Base-by-base conservation (phyloP, 2,329 filamentous ascomycete species). In the Epichloe scottii region DNA sequence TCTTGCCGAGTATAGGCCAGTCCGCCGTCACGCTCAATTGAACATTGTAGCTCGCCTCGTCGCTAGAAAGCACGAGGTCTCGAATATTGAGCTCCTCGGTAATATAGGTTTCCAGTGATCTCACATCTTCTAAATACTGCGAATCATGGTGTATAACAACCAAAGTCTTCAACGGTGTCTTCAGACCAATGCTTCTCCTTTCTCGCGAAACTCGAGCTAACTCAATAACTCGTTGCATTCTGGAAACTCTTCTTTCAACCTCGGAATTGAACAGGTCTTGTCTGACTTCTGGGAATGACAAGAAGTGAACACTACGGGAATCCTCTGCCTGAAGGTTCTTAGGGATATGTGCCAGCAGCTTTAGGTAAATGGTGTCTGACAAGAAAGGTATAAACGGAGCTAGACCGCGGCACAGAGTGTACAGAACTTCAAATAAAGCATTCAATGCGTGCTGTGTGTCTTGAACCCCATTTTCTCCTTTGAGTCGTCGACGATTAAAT, bases 191-290 rank as follows among this genome's bases (percentile, higher is more conserved):
- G 43, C 83, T 82, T 53, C 86, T 82, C 48, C 89, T 82, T 67
- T 97, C 93, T 66, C 93, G 80, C 48, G 88, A 90, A 48, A 91
- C 81, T 63, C 93, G 81, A 45, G 82, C 88, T 55, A 97, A 78
- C 62, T 97, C 89, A 65, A 98, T 96, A 63, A 97, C 89, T 58
- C 84, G 86, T 68, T 97, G 91, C 93, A 98, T 97, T 46, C 89
- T 82, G 55, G 79, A 77, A 12, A 97, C 89, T 57, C 87, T 81
- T 55, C 93, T 81, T 71, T 97, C 91, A 43, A 97, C 84, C 21
- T 81, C 84, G 47, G 81, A 78, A 64, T 97, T 85, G 62, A 95
- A 96, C 4, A 97, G 77, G 63, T 95, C 89, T 60, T 89, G 77
- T 54, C 89, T 81, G 2, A 96, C 89, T 56, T 89, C 85, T 12